Conservation (phyloP, 257 asterid species). For the Paraleonurus japonicus region DNA sequence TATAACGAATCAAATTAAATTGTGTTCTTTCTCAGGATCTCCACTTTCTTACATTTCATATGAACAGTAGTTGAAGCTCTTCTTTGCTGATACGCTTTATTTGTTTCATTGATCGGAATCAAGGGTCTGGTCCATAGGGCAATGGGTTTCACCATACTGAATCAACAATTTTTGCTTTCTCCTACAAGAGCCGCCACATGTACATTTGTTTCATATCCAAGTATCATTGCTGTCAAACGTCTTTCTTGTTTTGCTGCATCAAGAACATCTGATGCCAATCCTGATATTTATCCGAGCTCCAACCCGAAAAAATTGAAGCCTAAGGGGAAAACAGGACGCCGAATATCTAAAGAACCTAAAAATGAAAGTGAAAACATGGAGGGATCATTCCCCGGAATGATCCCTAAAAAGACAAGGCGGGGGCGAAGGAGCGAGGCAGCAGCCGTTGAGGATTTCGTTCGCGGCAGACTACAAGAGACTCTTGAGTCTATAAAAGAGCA, state of each 20-base stretch:
- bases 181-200: too few relatives aligned
- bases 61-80: background rate
- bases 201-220: constrained; percentile 20
- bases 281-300: too few relatives aligned
- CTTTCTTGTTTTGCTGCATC: constrained; percentile 41
- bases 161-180: constrained; percentile 34
- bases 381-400: constrained; percentile 43
- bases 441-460: constrained; percentile 89
- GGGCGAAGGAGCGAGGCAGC: constrained; percentile 90
- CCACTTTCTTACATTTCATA: background rate
- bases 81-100: background rate
- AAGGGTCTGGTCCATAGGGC: background rate
- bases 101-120: background rate
- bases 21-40: background rate
- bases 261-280: constrained; percentile 32
- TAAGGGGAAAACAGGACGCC: constrained; percentile 26
- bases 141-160: constrained; percentile 21
- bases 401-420: constrained; percentile 77
- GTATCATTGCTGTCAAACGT: constrained; percentile 23
- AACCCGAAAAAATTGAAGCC: constrained; percentile 35
- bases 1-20: background rate
- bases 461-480: constrained; percentile 53
- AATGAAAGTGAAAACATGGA: constrained; percentile 36
- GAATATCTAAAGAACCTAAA: constrained; percentile 28
- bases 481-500: constrained; percentile 65